Evolutionary conservation across 2,329 filamentous ascomycete species (phyloP), one percentile per base, ranked within the genome.

Genomic region (Penicillium sp.): DNA sequence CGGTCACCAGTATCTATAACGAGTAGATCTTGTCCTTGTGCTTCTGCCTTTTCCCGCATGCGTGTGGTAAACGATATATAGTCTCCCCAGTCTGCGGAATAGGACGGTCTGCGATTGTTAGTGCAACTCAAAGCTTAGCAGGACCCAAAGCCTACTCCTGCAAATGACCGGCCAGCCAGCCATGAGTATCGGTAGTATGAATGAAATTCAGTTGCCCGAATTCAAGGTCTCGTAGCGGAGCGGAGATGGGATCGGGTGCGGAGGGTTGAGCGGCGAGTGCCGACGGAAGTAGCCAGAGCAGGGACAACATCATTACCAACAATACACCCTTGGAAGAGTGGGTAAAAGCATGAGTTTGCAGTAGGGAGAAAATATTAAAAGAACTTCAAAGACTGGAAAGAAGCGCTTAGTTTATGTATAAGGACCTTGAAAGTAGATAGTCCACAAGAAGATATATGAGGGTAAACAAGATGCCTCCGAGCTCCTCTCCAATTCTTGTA

Each of bases 131-230:
- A 29, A 49, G 18, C 54, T 35, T 40, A 50, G 45, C 39, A 32
- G 50, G 38, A 24, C 37, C 4, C 20, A 44, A n/a, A 32, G 48
- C 82, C 69, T 78, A 91, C 87, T 99, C 94, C 78, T 92, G 88
- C 5, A 97, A 77, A 79, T 99, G 94, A 1, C 94, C 94, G 10
- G 86, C 91, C 70, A 95, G 87, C 94, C 94, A 99, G 66, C 94
- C 93, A 76, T 97, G 94, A 5, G 90, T 94, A 72, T 97, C 89
- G 39, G 94, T 97, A 0, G 94, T 97, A 70, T 96, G 92, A n/a
- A 99, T 77, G 73, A 96, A 95, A 80, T 97, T 97, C 69, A 97
- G 82, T 72, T 96, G 88, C n/a, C 89, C 92, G 90, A 92, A 97
- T 66, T 86, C 83, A 52, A 99, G 81, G 64, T 91, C 83, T 67